Conservation (phyloP, 1,139 yeast genomes). For the Pichia kudriavzevii region DNA sequence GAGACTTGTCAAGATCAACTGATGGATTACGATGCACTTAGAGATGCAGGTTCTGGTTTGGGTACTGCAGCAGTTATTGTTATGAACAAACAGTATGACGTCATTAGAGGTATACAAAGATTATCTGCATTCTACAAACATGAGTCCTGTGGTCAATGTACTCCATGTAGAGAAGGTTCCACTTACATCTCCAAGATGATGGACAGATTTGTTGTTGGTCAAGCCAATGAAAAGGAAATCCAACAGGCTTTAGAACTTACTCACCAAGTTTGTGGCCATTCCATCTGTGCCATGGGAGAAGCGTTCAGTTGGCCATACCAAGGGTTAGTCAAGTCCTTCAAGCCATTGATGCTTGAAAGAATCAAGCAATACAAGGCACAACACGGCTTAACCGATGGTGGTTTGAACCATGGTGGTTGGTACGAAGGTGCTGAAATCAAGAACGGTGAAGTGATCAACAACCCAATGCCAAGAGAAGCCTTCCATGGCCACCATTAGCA, state of each 20-base stretch:
- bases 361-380: constrained; percentile 41
- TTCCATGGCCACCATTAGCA: constrained; percentile 22
- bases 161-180: constrained; percentile 93
- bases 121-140: constrained; percentile 77
- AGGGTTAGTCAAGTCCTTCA: constrained; percentile 75
- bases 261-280: constrained; percentile 82
- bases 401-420: constrained; percentile 73
- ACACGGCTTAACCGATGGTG: constrained; percentile 32
- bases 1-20: constrained; percentile 57
- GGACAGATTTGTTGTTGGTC: constrained; percentile 74
- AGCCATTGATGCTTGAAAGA: constrained; percentile 73
- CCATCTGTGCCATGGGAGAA: constrained; percentile 86
- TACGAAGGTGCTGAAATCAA: constrained; percentile 50
- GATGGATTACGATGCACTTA: constrained; percentile 82
- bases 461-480: constrained; percentile 37
- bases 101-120: constrained; percentile 78
- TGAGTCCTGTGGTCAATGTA: constrained; percentile 91
- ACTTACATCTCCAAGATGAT: constrained; percentile 77
- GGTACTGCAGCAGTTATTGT: constrained; percentile 93
- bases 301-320: constrained; percentile 94
- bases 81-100: constrained; percentile 78
- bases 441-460: constrained; percentile 61
- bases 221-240: constrained; percentile 71
- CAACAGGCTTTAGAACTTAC: constrained; percentile 77
- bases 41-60: constrained; percentile 77